These are phyloP conservation scores for Nitzschia inconspicua DNA, from an alignment of 108 stramenopile species.

Conservation along the genomic window DNA sequence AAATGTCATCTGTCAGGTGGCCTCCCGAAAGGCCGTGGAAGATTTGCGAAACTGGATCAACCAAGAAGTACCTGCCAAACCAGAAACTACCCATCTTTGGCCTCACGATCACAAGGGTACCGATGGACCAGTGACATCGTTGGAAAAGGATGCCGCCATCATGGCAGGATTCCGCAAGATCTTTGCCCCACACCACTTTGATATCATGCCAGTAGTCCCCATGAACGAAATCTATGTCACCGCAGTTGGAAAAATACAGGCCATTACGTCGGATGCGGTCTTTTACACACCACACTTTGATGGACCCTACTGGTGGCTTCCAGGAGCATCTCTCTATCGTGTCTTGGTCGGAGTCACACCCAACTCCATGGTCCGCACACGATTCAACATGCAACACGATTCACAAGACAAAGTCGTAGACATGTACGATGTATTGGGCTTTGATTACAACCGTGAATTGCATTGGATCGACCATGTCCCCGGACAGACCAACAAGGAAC, in stretches of 20 bases:
- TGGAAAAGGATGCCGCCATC: conserved; percentile 48
- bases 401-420: conserved; percentile 38
- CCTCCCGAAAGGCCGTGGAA: conserved; percentile 38
- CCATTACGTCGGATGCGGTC: conserved; percentile 50
- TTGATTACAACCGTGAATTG: conserved; percentile 60
- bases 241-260: conserved; percentile 44
- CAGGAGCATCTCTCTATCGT: conserved; percentile 43
- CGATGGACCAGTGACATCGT: conserved; percentile 18
- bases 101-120: conserved; percentile 49
- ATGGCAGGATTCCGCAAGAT: conserved; percentile 42
- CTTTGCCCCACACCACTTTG: conserved; percentile 47
- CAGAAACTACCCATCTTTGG: conserved; percentile 55
- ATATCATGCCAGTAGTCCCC: conserved; percentile 35
- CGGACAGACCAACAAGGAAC: conserved; percentile 37
- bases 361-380: conserved; percentile 51
- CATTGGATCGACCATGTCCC: conserved; percentile 65
- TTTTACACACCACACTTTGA: conserved; percentile 47
- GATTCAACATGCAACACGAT: conserved; percentile 50
- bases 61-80: conserved; percentile 26
- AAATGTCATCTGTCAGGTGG: conserved; percentile 32
- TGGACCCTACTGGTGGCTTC: conserved; percentile 56
- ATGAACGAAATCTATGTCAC: conserved; percentile 67
- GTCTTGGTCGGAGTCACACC: conserved; percentile 57
- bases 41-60: conserved; percentile 46
- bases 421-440: conserved; percentile 44